Conservation (phyloP, 768 basidiomycete genomes). For the Hygrocybe punicea region DNA sequence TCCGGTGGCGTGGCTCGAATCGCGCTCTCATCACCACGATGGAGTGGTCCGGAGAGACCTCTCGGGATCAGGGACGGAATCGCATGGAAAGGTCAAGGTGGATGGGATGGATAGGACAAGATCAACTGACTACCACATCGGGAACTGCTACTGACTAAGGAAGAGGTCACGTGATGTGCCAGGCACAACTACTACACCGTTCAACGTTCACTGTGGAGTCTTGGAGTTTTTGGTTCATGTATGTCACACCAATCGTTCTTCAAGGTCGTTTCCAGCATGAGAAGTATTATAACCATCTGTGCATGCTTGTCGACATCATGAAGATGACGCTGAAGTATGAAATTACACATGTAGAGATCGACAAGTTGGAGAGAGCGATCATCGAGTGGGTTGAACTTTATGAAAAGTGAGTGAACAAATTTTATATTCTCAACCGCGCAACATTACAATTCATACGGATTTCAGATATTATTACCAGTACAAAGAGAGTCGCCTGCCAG, state of each 20-base stretch:
- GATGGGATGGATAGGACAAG: no score
- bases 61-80: no score
- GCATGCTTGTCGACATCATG: conserved; percentile 35
- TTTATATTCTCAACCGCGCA: conserved; percentile 11
- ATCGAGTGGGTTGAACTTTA: conserved; percentile 35
- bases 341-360: conserved; percentile 24
- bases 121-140: no score
- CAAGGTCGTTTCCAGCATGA: conserved; percentile 23
- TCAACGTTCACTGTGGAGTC: conserved; percentile 34
- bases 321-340: conserved; percentile 33
- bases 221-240: conserved; percentile 39
- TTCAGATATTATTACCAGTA: conserved; percentile 34
- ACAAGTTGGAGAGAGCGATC: conserved; percentile 25
- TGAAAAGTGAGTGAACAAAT: conserved; percentile 29
- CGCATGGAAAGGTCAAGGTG: no score
- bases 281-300: conserved; percentile 38
- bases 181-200: conserved; percentile 20
- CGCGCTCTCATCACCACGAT: no score
- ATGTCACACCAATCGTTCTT: conserved; percentile 37
- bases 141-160: no score
- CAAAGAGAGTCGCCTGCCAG: conserved; percentile 18
- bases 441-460: background rate
- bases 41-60: no score
- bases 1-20: no score
- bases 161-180: no score